These are phyloP conservation scores for Trifolium pratense DNA, from an alignment of 306 rosid genomes.

Conservation along the genomic window DNA sequence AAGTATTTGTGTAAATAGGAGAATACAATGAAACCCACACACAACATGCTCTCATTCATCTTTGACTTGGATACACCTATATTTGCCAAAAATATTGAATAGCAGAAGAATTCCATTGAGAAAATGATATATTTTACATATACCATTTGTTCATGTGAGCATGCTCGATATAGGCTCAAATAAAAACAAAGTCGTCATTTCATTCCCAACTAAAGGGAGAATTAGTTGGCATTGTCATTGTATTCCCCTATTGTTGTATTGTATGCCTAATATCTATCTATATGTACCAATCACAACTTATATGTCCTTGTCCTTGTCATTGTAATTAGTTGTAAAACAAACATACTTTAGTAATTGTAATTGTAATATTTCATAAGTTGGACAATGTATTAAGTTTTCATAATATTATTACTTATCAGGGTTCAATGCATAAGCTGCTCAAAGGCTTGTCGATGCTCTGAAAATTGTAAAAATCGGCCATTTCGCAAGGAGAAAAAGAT, in stretches of 20 bases:
- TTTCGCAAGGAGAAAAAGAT: slow-evolving; percentile 91
- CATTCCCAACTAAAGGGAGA: not conserved
- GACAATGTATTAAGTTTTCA: slow-evolving; percentile 7
- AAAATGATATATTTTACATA: not conserved
- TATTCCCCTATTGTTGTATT: no score
- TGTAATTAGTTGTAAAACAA: slow-evolving; percentile 1
- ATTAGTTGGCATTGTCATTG: not conserved
- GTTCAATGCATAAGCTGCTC: slow-evolving; percentile 98
- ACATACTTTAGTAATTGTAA: not conserved
- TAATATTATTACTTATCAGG: slow-evolving; percentile 50
- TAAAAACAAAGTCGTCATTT: not conserved
- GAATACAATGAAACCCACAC: no score
- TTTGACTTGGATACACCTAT: no score
- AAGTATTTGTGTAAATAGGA: not conserved
- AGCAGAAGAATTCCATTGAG: no score
- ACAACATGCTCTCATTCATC: no score
- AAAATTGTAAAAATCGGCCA: slow-evolving; percentile 81
- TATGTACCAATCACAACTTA: not conserved
- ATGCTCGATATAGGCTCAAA: not conserved
- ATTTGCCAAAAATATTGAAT: no score
- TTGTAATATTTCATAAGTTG: slow-evolving; percentile 28
- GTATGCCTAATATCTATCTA: not conserved
- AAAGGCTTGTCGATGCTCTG: slow-evolving; percentile 83
- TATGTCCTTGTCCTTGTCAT: slow-evolving; percentile 23
- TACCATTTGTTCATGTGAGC: not conserved